Evolutionary conservation across 768 basidiomycete genomes (phyloP), one percentile per base, ranked within the genome.

Genomic region (Cubamyces sp.): DNA sequence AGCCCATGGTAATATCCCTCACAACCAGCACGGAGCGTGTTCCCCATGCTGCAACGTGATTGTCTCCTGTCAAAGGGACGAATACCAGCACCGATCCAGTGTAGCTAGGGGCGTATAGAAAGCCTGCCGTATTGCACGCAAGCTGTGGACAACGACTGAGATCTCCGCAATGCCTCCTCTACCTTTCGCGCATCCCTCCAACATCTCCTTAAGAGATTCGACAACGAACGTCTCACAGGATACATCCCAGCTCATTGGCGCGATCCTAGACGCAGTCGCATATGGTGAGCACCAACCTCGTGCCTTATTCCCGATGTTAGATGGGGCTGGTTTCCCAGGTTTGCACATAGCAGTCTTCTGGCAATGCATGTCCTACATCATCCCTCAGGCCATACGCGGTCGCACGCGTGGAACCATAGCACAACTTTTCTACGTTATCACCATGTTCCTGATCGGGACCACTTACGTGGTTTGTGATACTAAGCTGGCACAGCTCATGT

Each of bases 381-480:
- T 49, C 11, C 34, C 28, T 40, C 34, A 41, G 16, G 41, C 37
- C 53, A 51, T 26, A 21, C 21, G 30, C 28, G 26, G 23, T 19
- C 11, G 25, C n/a, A 41, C 21, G 40, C 25, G 4, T 12, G 34
- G 6, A 19, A 34, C 45, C 9, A 21, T 37, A 25, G 47, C 16
- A 25, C 12, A 39, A 11, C 30, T 76, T 37, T 1, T 62, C 47
- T 67, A 42, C 60, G 57, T 64, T 42, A 16, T 19, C 28, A 16
- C 58, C 3, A 15, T 62, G 14, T 71, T 71, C 54, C 26, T 41
- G 3, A 51, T 66, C 21, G 68, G 63, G 19, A 64, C 68, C 9
- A 43, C 70, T 42, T 61, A 66, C 12, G 34, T 66, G 34, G 70
- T 56, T 5, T 59, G 54, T 28, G 65, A 69, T 26, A 61, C 63